phyloP scores from a whole-genome alignment of 2,329 filamentous ascomycete species.

The Hypoxylon sp. region DNA sequence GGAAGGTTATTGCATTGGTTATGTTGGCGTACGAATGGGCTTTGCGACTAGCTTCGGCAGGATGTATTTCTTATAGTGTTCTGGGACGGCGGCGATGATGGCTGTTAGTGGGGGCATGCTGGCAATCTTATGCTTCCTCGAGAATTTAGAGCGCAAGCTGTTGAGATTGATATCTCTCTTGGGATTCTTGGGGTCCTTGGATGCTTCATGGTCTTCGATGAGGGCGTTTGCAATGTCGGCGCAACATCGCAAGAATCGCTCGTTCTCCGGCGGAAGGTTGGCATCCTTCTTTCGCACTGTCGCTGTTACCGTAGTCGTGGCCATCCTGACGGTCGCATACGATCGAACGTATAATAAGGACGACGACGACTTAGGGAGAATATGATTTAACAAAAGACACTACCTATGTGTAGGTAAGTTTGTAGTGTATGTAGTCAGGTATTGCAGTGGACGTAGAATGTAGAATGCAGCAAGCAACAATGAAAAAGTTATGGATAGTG shows the following conservation, averaged over 20 bases:
- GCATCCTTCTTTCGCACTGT: constrained; percentile 76
- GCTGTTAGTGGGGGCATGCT: constrained; percentile 93
- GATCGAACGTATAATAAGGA: neutral
- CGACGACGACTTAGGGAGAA: neutral
- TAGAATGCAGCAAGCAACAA: neutral
- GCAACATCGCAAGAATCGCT: constrained; percentile 93
- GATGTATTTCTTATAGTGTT: constrained; percentile 99
- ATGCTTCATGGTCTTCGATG: constrained; percentile 92
- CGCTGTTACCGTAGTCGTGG: constrained; percentile 78
- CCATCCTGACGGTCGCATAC: constrained; percentile 53
- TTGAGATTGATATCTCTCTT: constrained; percentile 95
- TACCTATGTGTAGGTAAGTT: neutral
- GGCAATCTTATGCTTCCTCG: constrained; percentile 92
- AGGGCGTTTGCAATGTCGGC: constrained; percentile 94
- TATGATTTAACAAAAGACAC: neutral
- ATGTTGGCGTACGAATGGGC: constrained; percentile 76
- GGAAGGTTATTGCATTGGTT: neutral
- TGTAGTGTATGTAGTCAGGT: neutral
- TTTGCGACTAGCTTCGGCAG: constrained; percentile 96
- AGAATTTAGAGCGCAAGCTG: constrained; percentile 84
- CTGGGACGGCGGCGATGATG: constrained; percentile 98
- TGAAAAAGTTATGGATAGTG: constrained; percentile 14
- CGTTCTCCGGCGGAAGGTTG: constrained; percentile 90
- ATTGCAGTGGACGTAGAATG: too few relatives aligned
- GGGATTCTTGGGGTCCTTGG: constrained; percentile 78